These are phyloP conservation scores for Epichloe sibirici DNA, from an alignment of 2,329 filamentous ascomycete genomes.

Conservation along the genomic window DNA sequence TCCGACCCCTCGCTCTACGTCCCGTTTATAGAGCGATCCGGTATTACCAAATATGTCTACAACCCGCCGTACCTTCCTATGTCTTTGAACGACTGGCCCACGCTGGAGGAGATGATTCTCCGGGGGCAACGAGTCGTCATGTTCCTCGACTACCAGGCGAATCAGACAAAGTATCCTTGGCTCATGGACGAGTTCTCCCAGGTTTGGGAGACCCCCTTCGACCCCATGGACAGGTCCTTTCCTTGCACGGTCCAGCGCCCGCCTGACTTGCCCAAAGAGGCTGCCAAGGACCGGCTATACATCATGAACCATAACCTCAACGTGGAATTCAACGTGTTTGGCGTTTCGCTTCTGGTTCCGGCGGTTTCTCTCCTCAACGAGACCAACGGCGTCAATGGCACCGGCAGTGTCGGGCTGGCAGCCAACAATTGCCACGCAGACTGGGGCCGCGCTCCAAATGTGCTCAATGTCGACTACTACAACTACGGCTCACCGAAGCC, in stretches of 20 bases:
- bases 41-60: conserved; percentile 63
- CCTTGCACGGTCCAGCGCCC: conserved; percentile 72
- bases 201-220: conserved; percentile 90
- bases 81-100: conserved; percentile 69
- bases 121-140: conserved; percentile 59
- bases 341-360: conserved; percentile 54
- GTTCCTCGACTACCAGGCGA: conserved; percentile 76
- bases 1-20: conserved; percentile 52
- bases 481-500: conserved; percentile 47
- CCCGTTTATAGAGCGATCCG: conserved; percentile 56
- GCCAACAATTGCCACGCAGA: conserved; percentile 46
- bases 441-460: conserved; percentile 62
- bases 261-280: conserved; percentile 43
- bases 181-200: conserved; percentile 79
- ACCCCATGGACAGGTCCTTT: conserved; percentile 50
- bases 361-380: conserved; percentile 56
- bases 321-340: conserved; percentile 56
- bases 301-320: conserved; percentile 90
- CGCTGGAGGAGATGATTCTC: conserved; percentile 64
- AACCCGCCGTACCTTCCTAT: conserved; percentile 59
- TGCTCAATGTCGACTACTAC: conserved; percentile 78
- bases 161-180: conserved; percentile 70
- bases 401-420: conserved; percentile 53
- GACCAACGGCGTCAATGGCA: conserved; percentile 56
- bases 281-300: conserved; percentile 55